Conservation (phyloP, 768 basidiomycete species). For the Megacollybia marginata region DNA sequence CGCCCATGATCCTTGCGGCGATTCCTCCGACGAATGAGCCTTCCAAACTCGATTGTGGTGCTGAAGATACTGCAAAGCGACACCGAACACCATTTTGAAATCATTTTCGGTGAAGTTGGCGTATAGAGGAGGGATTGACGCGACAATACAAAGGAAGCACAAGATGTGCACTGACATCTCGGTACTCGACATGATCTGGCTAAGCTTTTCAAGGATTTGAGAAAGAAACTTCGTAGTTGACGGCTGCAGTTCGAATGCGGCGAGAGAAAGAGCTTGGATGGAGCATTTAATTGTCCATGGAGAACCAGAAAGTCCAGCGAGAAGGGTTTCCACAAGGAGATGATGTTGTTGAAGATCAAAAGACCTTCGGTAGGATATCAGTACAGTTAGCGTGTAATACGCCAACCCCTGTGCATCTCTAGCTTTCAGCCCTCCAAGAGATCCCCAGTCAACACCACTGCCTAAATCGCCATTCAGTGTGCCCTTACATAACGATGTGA, state of each 20-base stretch:
- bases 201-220: slow-evolving; percentile 77
- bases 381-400: slow-evolving; percentile 79
- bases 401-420: slow-evolving; percentile 85
- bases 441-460: slow-evolving; percentile 50
- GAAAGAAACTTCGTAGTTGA: slow-evolving; percentile 78
- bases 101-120: slow-evolving; percentile 88
- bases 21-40: slow-evolving; percentile 29
- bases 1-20: slow-evolving; percentile 69
- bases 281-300: slow-evolving; percentile 80
- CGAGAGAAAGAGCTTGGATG: slow-evolving; percentile 81
- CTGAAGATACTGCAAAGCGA: slow-evolving; percentile 89
- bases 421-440: slow-evolving; percentile 45
- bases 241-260: slow-evolving; percentile 78
- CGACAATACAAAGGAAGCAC: slow-evolving; percentile 82
- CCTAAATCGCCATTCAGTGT: slow-evolving; percentile 55
- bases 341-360: slow-evolving; percentile 65
- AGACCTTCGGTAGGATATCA: slow-evolving; percentile 79
- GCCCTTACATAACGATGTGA: slow-evolving; percentile 60
- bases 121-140: slow-evolving; percentile 71
- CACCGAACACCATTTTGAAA: slow-evolving; percentile 90
- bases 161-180: slow-evolving; percentile 95
- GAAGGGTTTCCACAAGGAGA: slow-evolving; percentile 66
- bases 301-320: slow-evolving; percentile 61
- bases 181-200: slow-evolving; percentile 91
- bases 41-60: slow-evolving; percentile 61